A percentile compares a stretch with the other conserved stretches of the same genome.
Evolutionary conservation across 495 filamentous ascomycete species (phyloP).

Genomic region (Penicillium pancosmium): DNA sequence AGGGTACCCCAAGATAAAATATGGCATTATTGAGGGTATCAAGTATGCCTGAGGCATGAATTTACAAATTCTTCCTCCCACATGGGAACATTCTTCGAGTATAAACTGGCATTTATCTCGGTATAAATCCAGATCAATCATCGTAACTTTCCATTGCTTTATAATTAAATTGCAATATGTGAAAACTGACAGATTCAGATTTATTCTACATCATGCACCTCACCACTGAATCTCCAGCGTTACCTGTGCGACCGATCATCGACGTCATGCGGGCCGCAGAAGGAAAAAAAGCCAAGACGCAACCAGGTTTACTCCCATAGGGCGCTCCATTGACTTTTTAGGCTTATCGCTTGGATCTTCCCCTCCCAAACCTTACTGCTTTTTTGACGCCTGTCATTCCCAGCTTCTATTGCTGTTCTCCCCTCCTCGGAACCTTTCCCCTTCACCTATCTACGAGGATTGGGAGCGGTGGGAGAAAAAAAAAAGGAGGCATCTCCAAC

Average conservation of each 20-base stretch:
- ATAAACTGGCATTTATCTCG: background rate
- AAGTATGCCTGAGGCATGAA: conserved; percentile 22
- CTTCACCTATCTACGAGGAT: background rate
- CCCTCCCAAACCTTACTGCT: conserved; percentile 8
- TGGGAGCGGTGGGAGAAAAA: background rate
- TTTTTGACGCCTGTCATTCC: conserved; percentile 6
- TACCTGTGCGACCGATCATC: conserved; percentile 16
- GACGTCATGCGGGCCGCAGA: conserved; percentile 26
- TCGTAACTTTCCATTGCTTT: too few species aligned
- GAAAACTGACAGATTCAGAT: too few species aligned
- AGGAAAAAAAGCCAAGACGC: conserved; percentile 19
- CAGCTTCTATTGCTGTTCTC: background rate
- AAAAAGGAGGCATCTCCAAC: conserved; percentile 2
- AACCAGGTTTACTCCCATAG: background rate
- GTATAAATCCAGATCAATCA: too few species aligned
- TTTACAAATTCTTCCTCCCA: conserved; percentile 7
- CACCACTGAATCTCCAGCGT: background rate
- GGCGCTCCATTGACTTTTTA: background rate
- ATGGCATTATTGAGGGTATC: too few species aligned
- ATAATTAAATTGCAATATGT: too few species aligned
- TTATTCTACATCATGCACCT: too few species aligned
- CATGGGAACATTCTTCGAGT: conserved; percentile 11
- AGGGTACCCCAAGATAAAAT: too few species aligned
- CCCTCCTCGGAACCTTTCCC: background rate
- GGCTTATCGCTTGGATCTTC: conserved; percentile 14